Conservation (phyloP, 306 rosid genomes). For the Senna tora region DNA sequence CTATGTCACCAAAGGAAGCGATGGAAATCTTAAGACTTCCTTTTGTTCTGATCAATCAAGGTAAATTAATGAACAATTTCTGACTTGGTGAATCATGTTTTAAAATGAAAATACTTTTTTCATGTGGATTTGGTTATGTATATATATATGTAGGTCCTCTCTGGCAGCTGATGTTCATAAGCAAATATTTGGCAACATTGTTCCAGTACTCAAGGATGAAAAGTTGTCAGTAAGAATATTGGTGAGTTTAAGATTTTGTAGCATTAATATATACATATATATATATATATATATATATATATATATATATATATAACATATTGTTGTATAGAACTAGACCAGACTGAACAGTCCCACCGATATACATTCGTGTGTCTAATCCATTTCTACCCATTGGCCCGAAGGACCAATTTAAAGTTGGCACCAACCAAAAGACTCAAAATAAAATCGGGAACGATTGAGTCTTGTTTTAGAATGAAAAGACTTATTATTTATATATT, state of each 20-base stretch:
- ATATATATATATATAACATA: no score
- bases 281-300: no score
- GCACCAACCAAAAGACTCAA: no score
- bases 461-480: background rate
- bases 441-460: no score
- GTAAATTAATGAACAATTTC: conserved; percentile 42
- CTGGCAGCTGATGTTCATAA: conserved; percentile 70
- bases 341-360: no score
- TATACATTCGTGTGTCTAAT: no score
- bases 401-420: no score
- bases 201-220: conserved; percentile 77
- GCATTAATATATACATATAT: no score
- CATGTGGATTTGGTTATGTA: no score
- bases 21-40: conserved; percentile 61
- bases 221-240: conserved; percentile 65
- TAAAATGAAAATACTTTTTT: background rate
- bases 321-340: no score
- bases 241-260: conserved; percentile 51
- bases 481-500: background rate
- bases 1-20: conserved; percentile 62
- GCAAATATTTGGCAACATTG: conserved; percentile 58
- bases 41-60: conserved; percentile 81
- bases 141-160: conserved; percentile 68
- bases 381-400: conserved; percentile 88
- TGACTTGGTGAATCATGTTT: background rate